phyloP scores from a whole-genome alignment of 169 alveolate species.

The Plasmodium sp. region DNA sequence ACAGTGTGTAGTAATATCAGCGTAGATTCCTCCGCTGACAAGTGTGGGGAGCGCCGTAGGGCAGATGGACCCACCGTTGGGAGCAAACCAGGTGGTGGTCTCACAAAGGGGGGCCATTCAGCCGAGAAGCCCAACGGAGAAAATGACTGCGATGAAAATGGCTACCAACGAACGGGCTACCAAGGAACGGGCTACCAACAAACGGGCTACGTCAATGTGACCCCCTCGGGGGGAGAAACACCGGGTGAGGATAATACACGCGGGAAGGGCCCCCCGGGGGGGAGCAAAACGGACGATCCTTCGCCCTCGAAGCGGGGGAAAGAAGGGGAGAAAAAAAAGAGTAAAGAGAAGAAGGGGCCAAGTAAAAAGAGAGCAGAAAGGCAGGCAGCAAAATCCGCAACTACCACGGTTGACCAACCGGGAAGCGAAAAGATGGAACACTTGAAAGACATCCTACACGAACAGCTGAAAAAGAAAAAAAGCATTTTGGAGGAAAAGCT shows the following conservation, averaged over 20 bases:
- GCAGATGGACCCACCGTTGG: background rate
- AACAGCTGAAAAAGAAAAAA: constrained; percentile 36
- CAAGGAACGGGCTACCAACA: background rate
- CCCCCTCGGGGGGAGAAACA: background rate
- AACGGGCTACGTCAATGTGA: background rate
- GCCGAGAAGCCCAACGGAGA: background rate
- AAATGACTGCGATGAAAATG: background rate
- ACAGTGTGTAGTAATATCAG: background rate
- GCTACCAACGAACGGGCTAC: background rate
- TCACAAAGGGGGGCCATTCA: background rate
- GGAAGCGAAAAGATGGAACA: background rate
- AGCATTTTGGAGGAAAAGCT: constrained; percentile 12
- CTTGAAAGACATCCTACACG: constrained; percentile 20
- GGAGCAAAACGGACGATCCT: background rate
- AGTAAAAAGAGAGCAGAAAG: background rate
- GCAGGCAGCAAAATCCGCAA: background rate
- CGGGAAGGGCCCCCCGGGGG: background rate
- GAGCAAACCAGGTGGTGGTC: background rate
- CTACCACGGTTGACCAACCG: background rate
- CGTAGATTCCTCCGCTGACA: background rate
- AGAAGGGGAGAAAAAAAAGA: background rate
- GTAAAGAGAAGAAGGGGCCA: background rate
- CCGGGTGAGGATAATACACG: background rate
- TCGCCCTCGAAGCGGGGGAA: background rate
- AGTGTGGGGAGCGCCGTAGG: background rate